These are phyloP conservation scores for Ceratobasidium sp. DNA, from an alignment of 1,284 basidiomycete genomes.

Conservation along the genomic window DNA sequence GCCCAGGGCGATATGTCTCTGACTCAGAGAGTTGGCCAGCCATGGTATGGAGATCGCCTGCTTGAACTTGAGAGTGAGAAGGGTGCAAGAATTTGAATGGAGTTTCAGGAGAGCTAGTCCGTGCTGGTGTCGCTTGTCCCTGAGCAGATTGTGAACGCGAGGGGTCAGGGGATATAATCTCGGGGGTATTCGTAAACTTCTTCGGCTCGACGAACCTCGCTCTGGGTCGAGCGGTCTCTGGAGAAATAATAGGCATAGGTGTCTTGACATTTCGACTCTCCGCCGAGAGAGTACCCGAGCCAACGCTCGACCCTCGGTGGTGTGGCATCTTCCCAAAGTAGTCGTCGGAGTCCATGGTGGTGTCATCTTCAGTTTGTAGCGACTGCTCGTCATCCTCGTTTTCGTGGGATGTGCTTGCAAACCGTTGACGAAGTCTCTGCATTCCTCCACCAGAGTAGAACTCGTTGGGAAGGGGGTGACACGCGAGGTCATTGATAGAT, in stretches of 20 bases:
- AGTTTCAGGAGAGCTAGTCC: slow-evolving; percentile 11
- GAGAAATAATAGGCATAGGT: neutral
- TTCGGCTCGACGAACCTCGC: slow-evolving; percentile 6
- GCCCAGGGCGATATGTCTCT: slow-evolving; percentile 17
- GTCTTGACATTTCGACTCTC: slow-evolving; percentile 13
- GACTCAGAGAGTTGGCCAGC: slow-evolving; percentile 47
- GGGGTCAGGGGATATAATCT: neutral
- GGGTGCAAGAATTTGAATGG: slow-evolving; percentile 47
- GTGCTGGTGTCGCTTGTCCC: neutral
- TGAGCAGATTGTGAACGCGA: neutral
- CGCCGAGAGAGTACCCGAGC: slow-evolving; percentile 24
- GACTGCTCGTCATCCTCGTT: slow-evolving; percentile 42
- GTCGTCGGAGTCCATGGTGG: slow-evolving; percentile 44
- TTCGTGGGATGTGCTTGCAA: slow-evolving; percentile 54
- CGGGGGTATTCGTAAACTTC: neutral
- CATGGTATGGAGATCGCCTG: slow-evolving; percentile 67
- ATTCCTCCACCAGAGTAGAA: slow-evolving; percentile 97
- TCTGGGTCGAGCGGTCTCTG: neutral
- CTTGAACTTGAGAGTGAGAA: slow-evolving; percentile 67
- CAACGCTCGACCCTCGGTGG: slow-evolving; percentile 25
- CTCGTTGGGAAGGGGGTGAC: slow-evolving; percentile 87
- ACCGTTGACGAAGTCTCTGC: slow-evolving; percentile 87
- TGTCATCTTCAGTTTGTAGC: slow-evolving; percentile 42
- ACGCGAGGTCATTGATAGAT: slow-evolving; percentile 95
- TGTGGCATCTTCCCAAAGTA: slow-evolving; percentile 41